A percentile compares a stretch with the other conserved stretches of the same genome.
These are phyloP conservation scores for Paramecium biaurelia DNA, from an alignment of 73 alveolate genomes.

Conservation along the genomic window DNA sequence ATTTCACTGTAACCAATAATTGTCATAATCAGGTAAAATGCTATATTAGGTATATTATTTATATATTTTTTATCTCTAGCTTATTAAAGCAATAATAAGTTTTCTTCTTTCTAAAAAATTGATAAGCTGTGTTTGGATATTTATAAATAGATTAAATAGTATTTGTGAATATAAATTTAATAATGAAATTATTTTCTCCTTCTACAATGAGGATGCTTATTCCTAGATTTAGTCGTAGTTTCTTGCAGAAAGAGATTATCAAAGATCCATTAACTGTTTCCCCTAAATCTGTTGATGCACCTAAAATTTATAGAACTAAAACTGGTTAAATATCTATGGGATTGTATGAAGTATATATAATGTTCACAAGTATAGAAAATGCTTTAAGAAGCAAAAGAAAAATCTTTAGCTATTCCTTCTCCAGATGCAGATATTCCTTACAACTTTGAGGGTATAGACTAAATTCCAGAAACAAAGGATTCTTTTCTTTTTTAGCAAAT, in stretches of 20 bases:
- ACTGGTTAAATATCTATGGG: conserved; percentile 7
- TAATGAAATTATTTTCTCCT: neutral
- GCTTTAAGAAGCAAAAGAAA: conserved; percentile 1
- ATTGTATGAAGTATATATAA: neutral
- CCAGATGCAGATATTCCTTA: conserved; percentile 48
- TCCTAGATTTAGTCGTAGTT: neutral
- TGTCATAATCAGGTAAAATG: no score
- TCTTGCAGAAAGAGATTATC: neutral
- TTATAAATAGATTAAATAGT: neutral
- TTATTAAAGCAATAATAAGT: no score
- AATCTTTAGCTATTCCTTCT: conserved; percentile 24
- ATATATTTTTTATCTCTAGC: no score
- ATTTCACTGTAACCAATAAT: no score
- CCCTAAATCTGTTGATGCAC: neutral
- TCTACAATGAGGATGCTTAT: neutral
- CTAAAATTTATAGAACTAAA: neutral
- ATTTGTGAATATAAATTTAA: conserved; percentile 8
- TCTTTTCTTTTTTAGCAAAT: conserved; percentile 11
- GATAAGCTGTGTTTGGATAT: no score
- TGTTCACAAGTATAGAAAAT: neutral
- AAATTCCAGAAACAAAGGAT: conserved; percentile 12
- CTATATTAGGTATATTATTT: no score
- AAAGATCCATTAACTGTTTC: neutral
- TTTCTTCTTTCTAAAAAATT: no score
- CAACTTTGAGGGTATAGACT: conserved; percentile 32